phyloP scores from a whole-genome alignment of 441 rosid species.

The Viola pubescens region DNA sequence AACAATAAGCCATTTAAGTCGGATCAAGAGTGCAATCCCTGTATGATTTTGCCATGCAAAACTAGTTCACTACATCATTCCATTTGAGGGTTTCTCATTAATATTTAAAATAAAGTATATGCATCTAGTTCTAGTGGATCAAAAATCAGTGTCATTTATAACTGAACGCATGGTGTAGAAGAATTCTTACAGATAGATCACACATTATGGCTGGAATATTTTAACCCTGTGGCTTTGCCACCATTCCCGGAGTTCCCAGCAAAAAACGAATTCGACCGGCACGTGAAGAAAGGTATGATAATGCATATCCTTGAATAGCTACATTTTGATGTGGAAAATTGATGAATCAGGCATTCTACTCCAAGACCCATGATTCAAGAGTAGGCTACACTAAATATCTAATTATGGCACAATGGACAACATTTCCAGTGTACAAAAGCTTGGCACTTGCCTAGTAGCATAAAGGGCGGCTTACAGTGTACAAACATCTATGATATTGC shows the following conservation, averaged over 20 bases:
- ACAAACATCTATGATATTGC: too few relatives aligned
- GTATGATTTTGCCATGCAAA: background rate
- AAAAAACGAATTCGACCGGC: conserved; percentile 94
- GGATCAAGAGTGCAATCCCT: background rate
- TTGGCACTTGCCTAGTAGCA: background rate
- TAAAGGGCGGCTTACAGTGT: too few relatives aligned
- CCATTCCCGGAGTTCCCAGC: conserved; percentile 95
- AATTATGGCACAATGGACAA: conserved; percentile 1
- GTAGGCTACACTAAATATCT: background rate
- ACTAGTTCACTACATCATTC: background rate
- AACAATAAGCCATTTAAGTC: too few relatives aligned
- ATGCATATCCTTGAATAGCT: conserved; percentile 98
- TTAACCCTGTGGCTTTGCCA: conserved; percentile 95
- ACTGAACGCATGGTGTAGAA: conserved; percentile 11
- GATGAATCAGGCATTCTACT: conserved; percentile 11
- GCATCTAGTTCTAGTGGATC: too few relatives aligned
- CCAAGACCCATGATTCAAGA: too few relatives aligned
- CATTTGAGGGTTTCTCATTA: too few relatives aligned
- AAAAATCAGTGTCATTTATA: conserved; percentile 1
- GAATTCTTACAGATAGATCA: conserved; percentile 84
- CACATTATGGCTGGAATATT: conserved; percentile 80
- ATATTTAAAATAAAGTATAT: too few relatives aligned
- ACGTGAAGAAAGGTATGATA: conserved; percentile 97
- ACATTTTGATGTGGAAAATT: conserved; percentile 35
- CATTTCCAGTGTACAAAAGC: background rate